Evolutionary conservation across 306 rosid genomes (phyloP).

Genomic region (Casuarina glauca): DNA sequence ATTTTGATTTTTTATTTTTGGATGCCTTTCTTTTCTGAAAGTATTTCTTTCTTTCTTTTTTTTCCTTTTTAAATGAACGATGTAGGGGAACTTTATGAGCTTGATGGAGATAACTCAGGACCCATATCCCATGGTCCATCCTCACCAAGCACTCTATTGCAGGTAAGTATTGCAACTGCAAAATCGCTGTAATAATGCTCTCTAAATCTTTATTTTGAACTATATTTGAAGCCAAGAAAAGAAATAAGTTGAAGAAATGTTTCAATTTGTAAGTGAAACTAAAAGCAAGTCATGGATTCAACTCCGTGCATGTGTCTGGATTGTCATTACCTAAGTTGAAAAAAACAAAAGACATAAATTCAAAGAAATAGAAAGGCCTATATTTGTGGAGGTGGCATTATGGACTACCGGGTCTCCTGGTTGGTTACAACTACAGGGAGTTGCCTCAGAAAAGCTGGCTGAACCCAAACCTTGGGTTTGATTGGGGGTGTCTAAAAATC

Average conservation of each 20-base stretch:
- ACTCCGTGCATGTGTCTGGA: no score
- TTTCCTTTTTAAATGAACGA: background rate
- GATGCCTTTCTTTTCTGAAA: background rate
- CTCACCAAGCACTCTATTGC: conserved; percentile 61
- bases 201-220: background rate
- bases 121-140: conserved; percentile 80
- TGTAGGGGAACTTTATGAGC: conserved; percentile 82
- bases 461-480: background rate
- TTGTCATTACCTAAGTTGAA: background rate
- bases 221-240: background rate
- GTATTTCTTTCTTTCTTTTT: conserved; percentile 2
- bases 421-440: background rate
- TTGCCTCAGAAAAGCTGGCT: background rate
- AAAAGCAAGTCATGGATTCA: background rate
- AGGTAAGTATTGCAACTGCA: conserved; percentile 41
- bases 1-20: no score
- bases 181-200: background rate
- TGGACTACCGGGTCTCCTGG: background rate
- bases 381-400: background rate
- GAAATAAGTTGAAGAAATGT: background rate
- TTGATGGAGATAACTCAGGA: conserved; percentile 75
- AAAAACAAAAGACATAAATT: background rate
- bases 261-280: background rate
- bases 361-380: background rate
- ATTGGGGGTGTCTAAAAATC: background rate